Percentiles rank a stretch among this genome's conserved stretches.
phyloP scores from a whole-genome alignment of 2,329 filamentous ascomycete species.

The Daldinia sp. region DNA sequence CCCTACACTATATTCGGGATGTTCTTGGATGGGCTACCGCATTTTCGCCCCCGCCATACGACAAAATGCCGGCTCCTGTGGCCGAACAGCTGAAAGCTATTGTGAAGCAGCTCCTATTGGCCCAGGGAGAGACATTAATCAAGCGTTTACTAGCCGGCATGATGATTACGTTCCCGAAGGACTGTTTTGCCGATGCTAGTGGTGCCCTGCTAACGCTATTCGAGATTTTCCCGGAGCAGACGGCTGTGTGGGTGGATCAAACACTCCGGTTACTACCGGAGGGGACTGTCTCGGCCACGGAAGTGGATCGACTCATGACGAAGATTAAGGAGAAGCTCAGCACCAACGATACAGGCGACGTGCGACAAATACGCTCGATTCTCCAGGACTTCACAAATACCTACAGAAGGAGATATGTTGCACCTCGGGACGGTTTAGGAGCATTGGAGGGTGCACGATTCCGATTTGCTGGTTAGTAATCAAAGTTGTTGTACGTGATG shows the following conservation, averaged over 20 bases:
- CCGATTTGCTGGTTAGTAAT: slow-evolving; percentile 73
- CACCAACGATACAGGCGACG: slow-evolving; percentile 68
- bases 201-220: slow-evolving; percentile 92
- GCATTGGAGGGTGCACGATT: slow-evolving; percentile 88
- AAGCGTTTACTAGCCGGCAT: slow-evolving; percentile 95
- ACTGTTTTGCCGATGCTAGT: slow-evolving; percentile 95
- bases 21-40: slow-evolving; percentile 88
- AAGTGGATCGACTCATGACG: slow-evolving; percentile 82
- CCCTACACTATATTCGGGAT: slow-evolving; percentile 92
- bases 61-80: slow-evolving; percentile 67
- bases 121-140: slow-evolving; percentile 81
- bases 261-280: slow-evolving; percentile 87
- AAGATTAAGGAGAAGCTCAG: slow-evolving; percentile 84
- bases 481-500: background rate
- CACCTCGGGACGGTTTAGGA: slow-evolving; percentile 91
- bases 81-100: slow-evolving; percentile 77
- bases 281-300: slow-evolving; percentile 82
- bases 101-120: slow-evolving; percentile 77
- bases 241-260: slow-evolving; percentile 82
- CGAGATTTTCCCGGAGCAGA: slow-evolving; percentile 83
- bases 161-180: slow-evolving; percentile 98
- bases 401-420: slow-evolving; percentile 92
- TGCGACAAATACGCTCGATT: slow-evolving; percentile 83
- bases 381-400: slow-evolving; percentile 97
- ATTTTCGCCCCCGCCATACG: slow-evolving; percentile 72